Base-by-base conservation (phyloP, 2,329 filamentous ascomycete genomes). In the Lachnellula cervina region DNA sequence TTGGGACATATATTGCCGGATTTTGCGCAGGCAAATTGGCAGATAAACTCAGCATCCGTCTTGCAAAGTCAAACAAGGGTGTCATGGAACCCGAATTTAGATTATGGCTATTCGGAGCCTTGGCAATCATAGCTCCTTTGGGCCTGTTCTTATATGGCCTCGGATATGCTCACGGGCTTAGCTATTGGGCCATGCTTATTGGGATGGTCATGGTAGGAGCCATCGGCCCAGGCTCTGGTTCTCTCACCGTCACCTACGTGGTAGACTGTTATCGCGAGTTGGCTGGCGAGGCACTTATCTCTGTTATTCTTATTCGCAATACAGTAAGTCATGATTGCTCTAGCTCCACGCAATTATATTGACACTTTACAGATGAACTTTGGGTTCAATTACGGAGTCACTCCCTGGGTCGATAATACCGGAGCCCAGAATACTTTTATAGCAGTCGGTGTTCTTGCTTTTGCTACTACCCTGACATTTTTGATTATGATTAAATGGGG, bases 311-410 rank as follows among this genome's bases (percentile, higher is more conserved):
- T 14, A 47, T 55, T 23, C 67, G 76, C 6, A 78, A 78, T 56
- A 76, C 74, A 1, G 74, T 77, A 71, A 70, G 68, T 25, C 23
- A 25, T 6, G 23, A 25, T 25, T 6, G 23, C 23, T 25, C 23
- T 25, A 25, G 23, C 23, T 6, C 23, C 4, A 4, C 23, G 4
- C 4, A 25, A 25, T 25, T 6, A 25, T 25, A 25, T 25, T 25
- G 7, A 25, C 23, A 25, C 4, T 25, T 25, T 25, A 25, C 23
- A 25, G 23, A 25, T 25, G 23, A 25, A 25, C 23, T 78, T 78
- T 56, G 75, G 73, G 14, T 71, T 78, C 43, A 71, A 71, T 38
- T 80, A 82, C 60, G 77, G 78, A n/a, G 72, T 76, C 28, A 76
- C 73, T 0, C 73, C 73, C 0, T 76, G 74, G 74, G 58, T 74